Percentiles rank a stretch among this genome's conserved stretches.
These are phyloP conservation scores for Xylaria sp. DNA, from an alignment of 2,329 filamentous ascomycete species.

Conservation along the genomic window DNA sequence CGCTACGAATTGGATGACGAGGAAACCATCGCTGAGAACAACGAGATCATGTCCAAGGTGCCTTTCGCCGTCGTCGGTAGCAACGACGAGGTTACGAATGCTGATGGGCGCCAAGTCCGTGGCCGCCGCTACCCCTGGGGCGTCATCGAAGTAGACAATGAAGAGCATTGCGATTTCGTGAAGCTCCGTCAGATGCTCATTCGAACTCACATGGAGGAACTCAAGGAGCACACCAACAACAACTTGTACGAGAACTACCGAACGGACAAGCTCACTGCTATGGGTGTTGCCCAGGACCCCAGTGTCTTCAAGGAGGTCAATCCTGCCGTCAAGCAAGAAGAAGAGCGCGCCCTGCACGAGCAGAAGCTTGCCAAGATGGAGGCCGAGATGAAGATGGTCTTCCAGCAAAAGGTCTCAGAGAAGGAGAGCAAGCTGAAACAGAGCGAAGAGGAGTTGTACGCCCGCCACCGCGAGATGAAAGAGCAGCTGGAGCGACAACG, in stretches of 20 bases:
- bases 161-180: slow-evolving; percentile 99
- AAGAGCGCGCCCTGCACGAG: slow-evolving; percentile 97
- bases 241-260: slow-evolving; percentile 99
- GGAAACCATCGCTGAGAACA: slow-evolving; percentile 99
- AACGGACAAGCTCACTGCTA: slow-evolving; percentile 97
- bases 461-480: slow-evolving; percentile 99
- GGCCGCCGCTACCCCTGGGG: slow-evolving; percentile 98
- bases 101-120: slow-evolving; percentile 94
- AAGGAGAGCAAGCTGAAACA: slow-evolving; percentile 99
- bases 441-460: slow-evolving; percentile 98
- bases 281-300: slow-evolving; percentile 98
- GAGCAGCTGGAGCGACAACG: slow-evolving; percentile 97
- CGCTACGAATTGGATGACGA: slow-evolving; percentile 99
- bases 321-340: slow-evolving; percentile 99
- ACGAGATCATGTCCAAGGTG: slow-evolving; percentile 99
- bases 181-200: slow-evolving; percentile 99
- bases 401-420: slow-evolving; percentile 99
- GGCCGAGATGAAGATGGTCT: slow-evolving; percentile 99
- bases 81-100: slow-evolving; percentile 89
- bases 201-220: slow-evolving; percentile 99
- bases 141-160: slow-evolving; percentile 98
- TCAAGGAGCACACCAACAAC: slow-evolving; percentile 99
- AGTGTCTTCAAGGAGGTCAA: slow-evolving; percentile 99
- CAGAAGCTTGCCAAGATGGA: slow-evolving; percentile 99
- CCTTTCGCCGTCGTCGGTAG: slow-evolving; percentile 98